Evolutionary conservation across 495 filamentous ascomycete species (phyloP).

Genomic region (Aspergillus coremiiformis): DNA sequence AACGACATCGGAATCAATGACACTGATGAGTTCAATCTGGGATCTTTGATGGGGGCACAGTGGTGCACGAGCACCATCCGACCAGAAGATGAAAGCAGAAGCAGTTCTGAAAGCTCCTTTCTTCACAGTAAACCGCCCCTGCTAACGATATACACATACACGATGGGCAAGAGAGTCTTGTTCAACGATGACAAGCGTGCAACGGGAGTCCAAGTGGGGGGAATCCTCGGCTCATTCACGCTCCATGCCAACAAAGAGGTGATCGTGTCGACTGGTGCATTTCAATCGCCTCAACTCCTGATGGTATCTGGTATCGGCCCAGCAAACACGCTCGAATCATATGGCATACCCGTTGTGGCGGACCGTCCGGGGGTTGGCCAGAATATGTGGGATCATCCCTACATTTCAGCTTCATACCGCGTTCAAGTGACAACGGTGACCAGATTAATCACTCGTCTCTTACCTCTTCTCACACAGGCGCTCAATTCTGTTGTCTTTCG

Average conservation of each 20-base stretch:
- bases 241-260: slow-evolving; percentile 43
- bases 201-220: slow-evolving; percentile 17
- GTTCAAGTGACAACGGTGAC: slow-evolving; percentile 21
- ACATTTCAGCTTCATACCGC: slow-evolving; percentile 16
- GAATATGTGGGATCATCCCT: slow-evolving; percentile 38
- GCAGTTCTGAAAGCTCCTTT: slow-evolving; percentile 32
- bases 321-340: slow-evolving; percentile 21
- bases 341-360: slow-evolving; percentile 33
- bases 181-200: slow-evolving; percentile 19
- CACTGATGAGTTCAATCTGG: slow-evolving; percentile 32
- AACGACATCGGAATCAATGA: slow-evolving; percentile 36
- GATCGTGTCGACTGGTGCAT: slow-evolving; percentile 45
- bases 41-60: slow-evolving; percentile 31
- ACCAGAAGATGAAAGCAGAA: slow-evolving; percentile 22
- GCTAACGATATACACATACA: slow-evolving; percentile 15
- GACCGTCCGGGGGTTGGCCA: slow-evolving; percentile 45
- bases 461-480: slow-evolving; percentile 10
- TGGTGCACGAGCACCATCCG: slow-evolving; percentile 35
- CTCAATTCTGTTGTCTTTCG: slow-evolving; percentile 2
- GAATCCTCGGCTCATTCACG: slow-evolving; percentile 8
- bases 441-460: slow-evolving; percentile 6
- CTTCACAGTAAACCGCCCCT: slow-evolving; percentile 13
- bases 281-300: slow-evolving; percentile 28
- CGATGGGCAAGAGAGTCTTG: slow-evolving; percentile 19
- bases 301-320: slow-evolving; percentile 36